phyloP scores from a whole-genome alignment of 2,329 filamentous ascomycete genomes.

The Fusarium papillatum region DNA sequence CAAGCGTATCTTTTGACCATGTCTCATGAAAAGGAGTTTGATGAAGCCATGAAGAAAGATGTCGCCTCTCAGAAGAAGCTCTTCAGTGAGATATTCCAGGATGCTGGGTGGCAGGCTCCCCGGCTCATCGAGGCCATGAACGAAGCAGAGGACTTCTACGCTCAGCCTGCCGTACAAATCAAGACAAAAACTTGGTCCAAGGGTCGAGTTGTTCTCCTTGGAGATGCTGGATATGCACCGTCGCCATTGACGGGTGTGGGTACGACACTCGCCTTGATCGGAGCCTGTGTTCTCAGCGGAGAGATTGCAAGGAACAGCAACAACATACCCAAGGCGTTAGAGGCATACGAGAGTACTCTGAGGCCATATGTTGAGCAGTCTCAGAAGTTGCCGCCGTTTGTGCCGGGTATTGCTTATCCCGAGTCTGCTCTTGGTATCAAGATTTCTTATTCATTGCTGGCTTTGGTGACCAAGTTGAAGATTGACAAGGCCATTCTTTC shows the following conservation, averaged over 20 bases:
- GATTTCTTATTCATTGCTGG: slow-evolving; percentile 33
- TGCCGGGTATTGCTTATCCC: slow-evolving; percentile 44
- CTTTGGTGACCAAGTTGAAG: slow-evolving; percentile 20
- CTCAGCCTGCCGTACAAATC: slow-evolving; percentile 57
- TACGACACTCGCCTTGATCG: slow-evolving; percentile 58
- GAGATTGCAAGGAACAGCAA: slow-evolving; percentile 49
- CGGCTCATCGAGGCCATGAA: slow-evolving; percentile 53
- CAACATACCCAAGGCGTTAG: slow-evolving; percentile 47
- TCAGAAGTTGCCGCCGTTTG: slow-evolving; percentile 50
- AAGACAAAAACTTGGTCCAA: slow-evolving; percentile 51
- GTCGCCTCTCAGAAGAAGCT: slow-evolving; percentile 53
- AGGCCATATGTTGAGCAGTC: slow-evolving; percentile 54
- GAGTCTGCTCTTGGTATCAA: slow-evolving; percentile 45
- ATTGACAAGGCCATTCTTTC: slow-evolving; percentile 29
- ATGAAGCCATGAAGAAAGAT: slow-evolving; percentile 38
- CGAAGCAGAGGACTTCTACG: slow-evolving; percentile 58
- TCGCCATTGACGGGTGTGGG: slow-evolving; percentile 63
- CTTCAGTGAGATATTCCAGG: slow-evolving; percentile 55
- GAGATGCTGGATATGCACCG: slow-evolving; percentile 63
- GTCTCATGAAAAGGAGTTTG: slow-evolving; percentile 46
- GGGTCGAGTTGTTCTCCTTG: slow-evolving; percentile 58
- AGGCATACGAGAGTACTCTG: slow-evolving; percentile 56
- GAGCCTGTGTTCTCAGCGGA: slow-evolving; percentile 65
- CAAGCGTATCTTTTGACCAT: slow-evolving; percentile 45
- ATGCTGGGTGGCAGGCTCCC: slow-evolving; percentile 60